These are phyloP conservation scores for Phialocephala sp. DNA, from an alignment of 2,329 filamentous ascomycete species.

Conservation along the genomic window DNA sequence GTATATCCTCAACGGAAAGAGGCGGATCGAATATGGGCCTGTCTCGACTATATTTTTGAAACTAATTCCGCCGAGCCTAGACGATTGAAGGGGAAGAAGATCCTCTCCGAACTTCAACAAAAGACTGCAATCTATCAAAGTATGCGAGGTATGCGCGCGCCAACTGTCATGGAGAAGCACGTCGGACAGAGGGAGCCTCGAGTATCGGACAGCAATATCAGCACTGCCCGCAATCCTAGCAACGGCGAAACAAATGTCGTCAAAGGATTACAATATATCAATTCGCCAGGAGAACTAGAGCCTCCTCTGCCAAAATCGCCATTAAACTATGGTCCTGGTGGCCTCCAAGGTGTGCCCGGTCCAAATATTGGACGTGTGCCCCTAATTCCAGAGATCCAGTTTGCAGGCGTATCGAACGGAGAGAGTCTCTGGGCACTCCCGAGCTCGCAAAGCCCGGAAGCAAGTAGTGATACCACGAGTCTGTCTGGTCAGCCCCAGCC, in stretches of 20 bases:
- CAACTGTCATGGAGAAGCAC: constrained; percentile 44
- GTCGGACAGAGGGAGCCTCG: constrained; percentile 32
- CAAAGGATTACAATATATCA: constrained; percentile 10
- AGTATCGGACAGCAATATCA: constrained; percentile 24
- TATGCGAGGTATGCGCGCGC: constrained; percentile 62
- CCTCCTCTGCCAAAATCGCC: constrained; percentile 1
- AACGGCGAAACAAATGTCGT: not conserved
- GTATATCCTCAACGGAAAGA: constrained; percentile 51
- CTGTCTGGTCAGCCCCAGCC: constrained; percentile 29
- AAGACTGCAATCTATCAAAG: constrained; percentile 64
- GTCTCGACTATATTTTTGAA: constrained; percentile 70
- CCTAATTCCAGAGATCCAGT: constrained; percentile 42
- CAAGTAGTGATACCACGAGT: constrained; percentile 51
- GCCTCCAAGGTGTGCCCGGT: constrained; percentile 10
- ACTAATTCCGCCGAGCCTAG: constrained; percentile 57
- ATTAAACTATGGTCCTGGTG: not conserved
- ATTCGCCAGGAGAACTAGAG: not conserved
- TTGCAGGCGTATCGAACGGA: constrained; percentile 54
- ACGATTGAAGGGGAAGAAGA: constrained; percentile 62
- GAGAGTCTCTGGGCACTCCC: constrained; percentile 53
- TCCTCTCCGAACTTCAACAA: constrained; percentile 66
- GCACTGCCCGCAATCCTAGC: constrained; percentile 7
- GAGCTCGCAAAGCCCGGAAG: constrained; percentile 49
- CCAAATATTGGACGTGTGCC: constrained; percentile 16
- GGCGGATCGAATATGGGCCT: constrained; percentile 56